Conservation (phyloP, 805 yeast genomes). For the Wickerhamiella vanderwaltii region DNA sequence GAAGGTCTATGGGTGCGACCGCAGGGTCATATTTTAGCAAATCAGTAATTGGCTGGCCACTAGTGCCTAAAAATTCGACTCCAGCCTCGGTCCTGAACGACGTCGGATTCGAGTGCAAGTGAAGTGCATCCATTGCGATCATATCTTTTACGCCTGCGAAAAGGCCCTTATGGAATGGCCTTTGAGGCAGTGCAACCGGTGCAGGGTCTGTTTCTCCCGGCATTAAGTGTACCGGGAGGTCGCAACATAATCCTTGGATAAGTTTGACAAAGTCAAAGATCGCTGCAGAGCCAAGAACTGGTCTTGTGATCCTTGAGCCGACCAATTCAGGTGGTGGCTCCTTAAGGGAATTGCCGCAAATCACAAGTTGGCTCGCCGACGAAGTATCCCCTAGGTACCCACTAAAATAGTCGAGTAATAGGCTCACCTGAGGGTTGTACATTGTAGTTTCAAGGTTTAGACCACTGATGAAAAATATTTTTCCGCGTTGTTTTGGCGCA, state of each 20-base stretch:
- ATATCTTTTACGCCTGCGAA: slow-evolving; percentile 36
- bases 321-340: slow-evolving; percentile 21
- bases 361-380: slow-evolving; percentile 39
- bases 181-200: slow-evolving; percentile 79
- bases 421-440: slow-evolving; percentile 29
- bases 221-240: slow-evolving; percentile 62
- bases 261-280: slow-evolving; percentile 39
- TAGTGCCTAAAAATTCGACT: slow-evolving; percentile 46
- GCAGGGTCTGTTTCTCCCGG: slow-evolving; percentile 84
- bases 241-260: slow-evolving; percentile 41
- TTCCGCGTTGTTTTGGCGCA: slow-evolving; percentile 18
- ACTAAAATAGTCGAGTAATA: slow-evolving; percentile 54
- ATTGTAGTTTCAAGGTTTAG: slow-evolving; percentile 40
- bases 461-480: slow-evolving; percentile 68
- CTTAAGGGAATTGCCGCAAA: slow-evolving; percentile 62
- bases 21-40: slow-evolving; percentile 49
- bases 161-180: slow-evolving; percentile 69
- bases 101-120: slow-evolving; percentile 57
- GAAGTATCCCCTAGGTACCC: slow-evolving; percentile 49
- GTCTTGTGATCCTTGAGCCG: slow-evolving; percentile 19
- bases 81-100: slow-evolving; percentile 28
- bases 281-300: slow-evolving; percentile 16
- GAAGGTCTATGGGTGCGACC: slow-evolving; percentile 34
- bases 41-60: slow-evolving; percentile 80
- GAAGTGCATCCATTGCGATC: slow-evolving; percentile 31